Evolutionary conservation across 331 rosid species (phyloP).

Genomic region (Malus hybrid): DNA sequence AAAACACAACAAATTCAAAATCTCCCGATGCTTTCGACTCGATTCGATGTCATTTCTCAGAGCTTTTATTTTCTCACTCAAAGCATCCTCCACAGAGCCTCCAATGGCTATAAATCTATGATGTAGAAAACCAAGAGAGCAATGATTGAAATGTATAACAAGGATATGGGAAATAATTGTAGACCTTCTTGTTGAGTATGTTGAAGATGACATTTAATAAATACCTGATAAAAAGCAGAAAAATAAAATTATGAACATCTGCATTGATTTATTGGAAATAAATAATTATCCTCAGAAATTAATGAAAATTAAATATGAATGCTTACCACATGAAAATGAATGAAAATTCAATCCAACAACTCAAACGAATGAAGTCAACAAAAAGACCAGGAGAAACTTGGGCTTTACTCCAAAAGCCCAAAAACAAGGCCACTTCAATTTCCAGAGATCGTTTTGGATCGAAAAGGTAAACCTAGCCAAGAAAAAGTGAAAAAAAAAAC

Average conservation of each 20-base stretch:
- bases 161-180: constrained; percentile 95
- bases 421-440: not conserved
- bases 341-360: constrained; percentile 30
- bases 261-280: not conserved
- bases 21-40: not conserved
- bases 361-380: not conserved
- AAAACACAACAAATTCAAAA: not conserved
- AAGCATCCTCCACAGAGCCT: not conserved
- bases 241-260: not conserved
- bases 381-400: not conserved
- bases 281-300: not conserved
- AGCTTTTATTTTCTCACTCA: not conserved
- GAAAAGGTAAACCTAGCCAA: not conserved
- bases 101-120: constrained; percentile 10
- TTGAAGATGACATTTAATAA: constrained; percentile 88
- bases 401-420: not conserved
- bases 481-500: not conserved
- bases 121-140: constrained; percentile 51
- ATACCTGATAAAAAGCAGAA: constrained; percentile 53
- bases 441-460: not conserved
- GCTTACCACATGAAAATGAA: constrained; percentile 60
- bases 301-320: not conserved
- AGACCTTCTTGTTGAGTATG: constrained; percentile 90
- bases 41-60: not conserved
- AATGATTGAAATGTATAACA: constrained; percentile 71